Evolutionary conservation across 768 basidiomycete genomes (phyloP).

Genomic region (Podaxis sp.): DNA sequence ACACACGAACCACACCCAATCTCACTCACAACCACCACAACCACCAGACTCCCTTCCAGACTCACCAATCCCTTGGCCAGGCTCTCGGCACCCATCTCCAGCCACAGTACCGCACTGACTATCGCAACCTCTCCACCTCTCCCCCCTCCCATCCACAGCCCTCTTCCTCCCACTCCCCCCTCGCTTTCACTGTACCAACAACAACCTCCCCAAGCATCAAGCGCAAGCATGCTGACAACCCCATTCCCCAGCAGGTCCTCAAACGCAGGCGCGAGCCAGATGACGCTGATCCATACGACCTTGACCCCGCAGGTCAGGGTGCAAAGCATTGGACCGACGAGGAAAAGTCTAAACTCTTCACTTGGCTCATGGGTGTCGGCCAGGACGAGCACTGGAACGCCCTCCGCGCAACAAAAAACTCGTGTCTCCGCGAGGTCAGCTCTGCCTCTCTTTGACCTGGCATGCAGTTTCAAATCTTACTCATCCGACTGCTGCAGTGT

Average conservation of each 20-base stretch:
- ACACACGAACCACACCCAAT: slow-evolving; percentile 23
- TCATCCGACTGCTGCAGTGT: slow-evolving; percentile 41
- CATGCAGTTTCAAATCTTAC: not conserved
- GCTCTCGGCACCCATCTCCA: slow-evolving; percentile 51
- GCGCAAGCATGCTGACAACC: slow-evolving; percentile 36
- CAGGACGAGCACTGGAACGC: slow-evolving; percentile 78
- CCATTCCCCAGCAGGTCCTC: slow-evolving; percentile 18
- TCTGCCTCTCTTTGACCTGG: slow-evolving; percentile 7
- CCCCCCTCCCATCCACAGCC: slow-evolving; percentile 31
- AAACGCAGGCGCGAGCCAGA: slow-evolving; percentile 17
- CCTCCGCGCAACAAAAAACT: slow-evolving; percentile 77
- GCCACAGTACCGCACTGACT: slow-evolving; percentile 21
- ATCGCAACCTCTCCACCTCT: slow-evolving; percentile 35
- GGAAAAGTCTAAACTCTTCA: slow-evolving; percentile 73
- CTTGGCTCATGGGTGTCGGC: slow-evolving; percentile 68
- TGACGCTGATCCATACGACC: slow-evolving; percentile 37
- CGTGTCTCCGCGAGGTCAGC: slow-evolving; percentile 70
- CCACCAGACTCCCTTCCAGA: slow-evolving; percentile 43
- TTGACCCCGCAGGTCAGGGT: slow-evolving; percentile 49
- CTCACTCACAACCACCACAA: slow-evolving; percentile 14
- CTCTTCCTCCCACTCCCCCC: slow-evolving; percentile 31
- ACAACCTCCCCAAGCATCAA: slow-evolving; percentile 37
- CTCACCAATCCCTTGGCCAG: slow-evolving; percentile 58
- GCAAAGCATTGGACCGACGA: slow-evolving; percentile 86
- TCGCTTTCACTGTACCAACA: slow-evolving; percentile 31